Evolutionary conservation across 2,329 filamentous ascomycete species (phyloP), one percentile per base, ranked within the genome.

Genomic region (Fusarium dlaminii): DNA sequence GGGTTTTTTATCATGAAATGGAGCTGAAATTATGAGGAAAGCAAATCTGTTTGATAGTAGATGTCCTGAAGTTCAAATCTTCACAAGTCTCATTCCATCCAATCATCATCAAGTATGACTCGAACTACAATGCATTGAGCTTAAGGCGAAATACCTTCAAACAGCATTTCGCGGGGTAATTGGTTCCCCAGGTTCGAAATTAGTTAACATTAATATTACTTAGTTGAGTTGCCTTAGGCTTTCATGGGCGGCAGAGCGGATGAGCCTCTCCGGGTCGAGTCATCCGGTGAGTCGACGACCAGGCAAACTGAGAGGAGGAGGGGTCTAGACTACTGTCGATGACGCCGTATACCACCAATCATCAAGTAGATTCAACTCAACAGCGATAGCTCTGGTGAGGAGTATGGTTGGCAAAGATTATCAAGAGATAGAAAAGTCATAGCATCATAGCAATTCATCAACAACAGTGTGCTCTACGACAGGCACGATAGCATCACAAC

Each of bases 401-500:
- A 32, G 39, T 9, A 40, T 67, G 29, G 29, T 20, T 3, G 27
- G 52, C 9, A 32, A 49, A 11, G 22, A 45, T 22, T 14, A n/a
- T 34, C 18, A 10, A 14, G 10, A 51, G 30, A 17, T 29, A 29
- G 34, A 39, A 20, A 43, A 39, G 24, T 57, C 10, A 39, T 42
- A 42, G 40, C 24, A 52, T 46, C 55, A 66, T 59, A 12, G 43
- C 49, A 70, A 36, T 55, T 51, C 57, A 36, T 45, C 24, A 60
- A 45, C 13, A 48, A 15, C 24, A 39, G 27, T 49, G 29, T 68
- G 46, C 40, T 68, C 57, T 70, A 70, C 49, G 65, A 58, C 72
- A 74, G 62, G 70, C 70, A 76, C 69, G 56, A 73, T 52, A 70
- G 61, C 45, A 75, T 62, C 70, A 75, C 61, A 65, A 72, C 56